Base-by-base conservation (phyloP, 352 stramenopile genomes). In the Plasmopara muralis region DNA sequence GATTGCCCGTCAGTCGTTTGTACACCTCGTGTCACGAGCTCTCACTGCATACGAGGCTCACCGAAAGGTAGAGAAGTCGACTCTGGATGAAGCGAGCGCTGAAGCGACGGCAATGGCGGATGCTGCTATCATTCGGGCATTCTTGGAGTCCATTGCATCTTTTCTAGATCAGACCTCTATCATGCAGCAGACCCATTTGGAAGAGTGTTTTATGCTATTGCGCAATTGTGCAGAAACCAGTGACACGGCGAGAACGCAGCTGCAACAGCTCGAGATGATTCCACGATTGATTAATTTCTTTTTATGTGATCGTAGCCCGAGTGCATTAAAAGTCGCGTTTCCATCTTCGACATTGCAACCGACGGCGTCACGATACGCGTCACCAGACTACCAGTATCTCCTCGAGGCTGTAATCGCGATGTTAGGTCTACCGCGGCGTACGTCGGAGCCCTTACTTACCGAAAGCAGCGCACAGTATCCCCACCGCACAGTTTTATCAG, bases 401-500 rank as follows among this genome's bases (percentile, higher is more conserved):
- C 61, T 96, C 4, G 87, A 96, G 64, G 83, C 84, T 34, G 83
- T 96, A 57, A 86, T 87, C 14, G 74, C 81, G 18, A 85, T 95
- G 38, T 54, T 96, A 9, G 87, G 87, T 7, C 57, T 94, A 43
- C 79, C 73, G 31, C 68, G 75, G 12, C 74, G 77, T 6, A 71
- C 62, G 7, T 72, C 73, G 0, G 82, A 92, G 55, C 76, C 82
- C 8, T 50, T 90, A 28, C 57, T 93, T 10, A 75, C 66, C 4
- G 80, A 90, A 35, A 82, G 51, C 30, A 89, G 71, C 44, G 66
- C 72, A 0, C 77, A 87, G 46, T 89, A 86, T 55, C 72, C 79
- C 2, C 77, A 88, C 52, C 79, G 77, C 15, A 77, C 81, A 8
- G 72, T 70, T 29, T 45, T 90, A 41, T 89, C 79, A 0, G 77